Percentiles rank a stretch among this genome's conserved stretches.
These are phyloP conservation scores for Nosema granulosis DNA, from an alignment of 371 early-diverging fungal genomes.

Conservation along the genomic window DNA sequence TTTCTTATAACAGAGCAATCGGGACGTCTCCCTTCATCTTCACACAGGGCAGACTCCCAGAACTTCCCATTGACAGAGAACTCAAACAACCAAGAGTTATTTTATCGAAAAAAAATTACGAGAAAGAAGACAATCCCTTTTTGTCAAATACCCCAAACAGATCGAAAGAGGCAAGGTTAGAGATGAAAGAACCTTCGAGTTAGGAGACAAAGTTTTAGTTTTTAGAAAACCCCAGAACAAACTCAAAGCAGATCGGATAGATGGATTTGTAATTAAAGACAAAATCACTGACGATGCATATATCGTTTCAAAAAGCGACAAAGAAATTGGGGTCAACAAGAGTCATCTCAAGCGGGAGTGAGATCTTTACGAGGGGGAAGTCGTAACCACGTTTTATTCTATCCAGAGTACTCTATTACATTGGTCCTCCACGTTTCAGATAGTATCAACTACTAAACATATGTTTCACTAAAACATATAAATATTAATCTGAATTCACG, in stretches of 20 bases:
- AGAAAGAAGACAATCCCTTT: background rate
- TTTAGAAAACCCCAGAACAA: background rate
- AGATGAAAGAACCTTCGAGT: background rate
- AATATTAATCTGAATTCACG: too few species aligned
- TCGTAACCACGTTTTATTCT: too few species aligned
- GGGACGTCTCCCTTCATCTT: slow-evolving; percentile 31
- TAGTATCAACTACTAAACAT: too few species aligned
- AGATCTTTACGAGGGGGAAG: too few species aligned
- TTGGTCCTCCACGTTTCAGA: too few species aligned
- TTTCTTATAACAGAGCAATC: slow-evolving; percentile 23
- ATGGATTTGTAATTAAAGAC: background rate
- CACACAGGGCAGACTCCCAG: background rate
- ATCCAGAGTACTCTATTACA: too few species aligned
- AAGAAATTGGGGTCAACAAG: background rate
- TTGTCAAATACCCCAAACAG: background rate
- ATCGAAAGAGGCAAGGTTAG: background rate
- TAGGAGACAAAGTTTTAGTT: background rate
- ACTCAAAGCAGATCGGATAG: background rate
- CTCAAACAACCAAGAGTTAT: too few species aligned
- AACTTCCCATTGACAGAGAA: background rate
- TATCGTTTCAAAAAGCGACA: background rate
- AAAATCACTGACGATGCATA: background rate
- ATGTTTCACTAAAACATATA: too few species aligned
- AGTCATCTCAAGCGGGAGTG: background rate
- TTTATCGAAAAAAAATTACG: too few species aligned